Percentiles rank a stretch among this genome's conserved stretches.
phyloP scores from a whole-genome alignment of 805 yeast species.

The Zygosaccharomyces gambellarensis region DNA sequence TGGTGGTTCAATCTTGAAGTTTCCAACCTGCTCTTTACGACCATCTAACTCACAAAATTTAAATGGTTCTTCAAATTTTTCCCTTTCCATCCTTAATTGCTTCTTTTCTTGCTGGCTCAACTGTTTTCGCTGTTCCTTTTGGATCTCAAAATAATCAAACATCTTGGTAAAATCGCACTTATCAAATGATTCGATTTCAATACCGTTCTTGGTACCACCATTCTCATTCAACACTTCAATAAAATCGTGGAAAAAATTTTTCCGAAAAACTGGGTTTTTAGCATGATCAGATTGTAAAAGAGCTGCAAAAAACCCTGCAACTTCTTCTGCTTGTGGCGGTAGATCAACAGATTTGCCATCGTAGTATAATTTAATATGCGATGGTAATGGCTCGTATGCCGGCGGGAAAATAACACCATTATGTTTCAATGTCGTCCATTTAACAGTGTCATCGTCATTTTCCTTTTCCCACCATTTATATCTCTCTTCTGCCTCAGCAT shows the following conservation, averaged over 20 bases:
- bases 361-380: conserved; percentile 67
- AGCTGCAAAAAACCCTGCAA: conserved; percentile 92
- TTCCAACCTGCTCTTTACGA: conserved; percentile 86
- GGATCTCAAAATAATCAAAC: conserved; percentile 61
- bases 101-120: conserved; percentile 73
- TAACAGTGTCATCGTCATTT: conserved; percentile 65
- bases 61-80: conserved; percentile 70
- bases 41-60: conserved; percentile 81
- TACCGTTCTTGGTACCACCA: conserved; percentile 54
- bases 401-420: conserved; percentile 94
- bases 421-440: conserved; percentile 85
- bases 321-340: conserved; percentile 86
- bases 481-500: conserved; percentile 40
- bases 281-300: conserved; percentile 86
- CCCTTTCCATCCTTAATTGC: conserved; percentile 63
- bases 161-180: conserved; percentile 78
- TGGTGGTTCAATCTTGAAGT: conserved; percentile 93
- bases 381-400: conserved; percentile 79
- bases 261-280: conserved; percentile 76
- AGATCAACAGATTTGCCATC: conserved; percentile 70
- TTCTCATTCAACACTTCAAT: conserved; percentile 57
- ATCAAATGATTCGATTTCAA: conserved; percentile 51
- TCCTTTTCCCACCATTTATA: conserved; percentile 72
- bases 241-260: conserved; percentile 83
- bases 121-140: conserved; percentile 67